Percentiles rank a stretch among this genome's conserved stretches.
phyloP scores from a whole-genome alignment of 140 eudicot species.

The Erigeron philadelphicus region DNA sequence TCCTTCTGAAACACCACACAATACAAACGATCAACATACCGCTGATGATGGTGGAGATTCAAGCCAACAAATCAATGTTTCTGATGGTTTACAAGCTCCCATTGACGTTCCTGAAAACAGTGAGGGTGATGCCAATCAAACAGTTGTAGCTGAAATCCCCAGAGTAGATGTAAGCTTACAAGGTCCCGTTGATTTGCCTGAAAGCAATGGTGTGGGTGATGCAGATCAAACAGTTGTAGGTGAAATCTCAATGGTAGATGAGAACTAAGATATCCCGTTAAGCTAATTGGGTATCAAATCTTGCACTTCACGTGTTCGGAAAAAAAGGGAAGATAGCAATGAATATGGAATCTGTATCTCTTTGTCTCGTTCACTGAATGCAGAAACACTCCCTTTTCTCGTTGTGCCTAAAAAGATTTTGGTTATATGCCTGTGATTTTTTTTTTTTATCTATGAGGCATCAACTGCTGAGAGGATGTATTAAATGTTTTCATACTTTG shows the following conservation, averaged over 20 bases:
- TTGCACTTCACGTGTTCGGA: conserved; percentile 3
- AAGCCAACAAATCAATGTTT: conserved; percentile 17
- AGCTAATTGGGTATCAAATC: conserved; percentile 16
- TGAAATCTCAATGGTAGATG: conserved; percentile 21
- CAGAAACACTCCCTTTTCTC: background rate
- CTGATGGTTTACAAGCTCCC: background rate
- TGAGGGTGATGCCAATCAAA: background rate
- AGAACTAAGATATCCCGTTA: background rate
- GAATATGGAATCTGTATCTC: background rate
- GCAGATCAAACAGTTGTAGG: conserved; percentile 17
- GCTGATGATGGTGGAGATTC: conserved; percentile 1
- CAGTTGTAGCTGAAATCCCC: background rate
- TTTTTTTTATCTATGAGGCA: no score
- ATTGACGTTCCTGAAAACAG: background rate
- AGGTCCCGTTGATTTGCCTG: conserved; percentile 6
- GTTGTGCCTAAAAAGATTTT: no score
- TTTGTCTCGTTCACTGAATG: conserved; percentile 12
- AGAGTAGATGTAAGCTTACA: no score
- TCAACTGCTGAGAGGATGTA: no score
- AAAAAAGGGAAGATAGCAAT: background rate
- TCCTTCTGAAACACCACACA: conserved; percentile 9
- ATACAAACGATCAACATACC: conserved; percentile 2
- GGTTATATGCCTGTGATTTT: no score
- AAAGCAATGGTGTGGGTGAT: conserved; percentile 24
- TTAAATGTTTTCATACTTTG: no score